phyloP scores from a whole-genome alignment of 805 yeast species.

The Cyberlindnera xishuangbannaensis region DNA sequence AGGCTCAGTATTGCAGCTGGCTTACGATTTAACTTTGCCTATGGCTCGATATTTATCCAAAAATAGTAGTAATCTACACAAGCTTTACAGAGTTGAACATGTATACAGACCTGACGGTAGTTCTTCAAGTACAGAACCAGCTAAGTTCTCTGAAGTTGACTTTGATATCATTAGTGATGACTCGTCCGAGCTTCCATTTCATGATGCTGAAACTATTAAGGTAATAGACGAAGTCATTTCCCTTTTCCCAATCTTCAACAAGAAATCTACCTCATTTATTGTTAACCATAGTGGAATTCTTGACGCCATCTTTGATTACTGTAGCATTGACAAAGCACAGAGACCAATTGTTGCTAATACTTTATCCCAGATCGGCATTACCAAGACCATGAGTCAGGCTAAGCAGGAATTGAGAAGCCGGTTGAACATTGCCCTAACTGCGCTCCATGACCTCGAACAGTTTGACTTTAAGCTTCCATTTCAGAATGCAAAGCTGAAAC shows the following conservation, averaged over 20 bases:
- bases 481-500: constrained; percentile 52
- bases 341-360: constrained; percentile 60
- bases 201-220: constrained; percentile 87
- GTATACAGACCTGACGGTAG: constrained; percentile 69
- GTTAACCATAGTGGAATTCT: constrained; percentile 79
- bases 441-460: constrained; percentile 71
- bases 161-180: constrained; percentile 67
- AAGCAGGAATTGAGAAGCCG: constrained; percentile 52
- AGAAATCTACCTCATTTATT: constrained; percentile 50
- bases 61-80: constrained; percentile 43
- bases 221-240: constrained; percentile 70
- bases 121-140: constrained; percentile 62
- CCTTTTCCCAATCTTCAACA: constrained; percentile 61
- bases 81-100: constrained; percentile 69
- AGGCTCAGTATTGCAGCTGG: constrained; percentile 84
- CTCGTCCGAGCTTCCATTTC: constrained; percentile 40
- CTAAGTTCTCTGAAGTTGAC: constrained; percentile 73
- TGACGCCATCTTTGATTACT: constrained; percentile 71
- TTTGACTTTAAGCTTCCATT: constrained; percentile 76
- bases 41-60: constrained; percentile 80
- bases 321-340: constrained; percentile 74
- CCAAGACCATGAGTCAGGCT: constrained; percentile 56
- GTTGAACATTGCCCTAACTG: constrained; percentile 72
- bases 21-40: constrained; percentile 86
- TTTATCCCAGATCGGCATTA: constrained; percentile 72